Percentiles rank a stretch among this genome's conserved stretches.
These are phyloP conservation scores for Emergomyces pasteurianus DNA, from an alignment of 2,329 filamentous ascomycete species.

Conservation along the genomic window DNA sequence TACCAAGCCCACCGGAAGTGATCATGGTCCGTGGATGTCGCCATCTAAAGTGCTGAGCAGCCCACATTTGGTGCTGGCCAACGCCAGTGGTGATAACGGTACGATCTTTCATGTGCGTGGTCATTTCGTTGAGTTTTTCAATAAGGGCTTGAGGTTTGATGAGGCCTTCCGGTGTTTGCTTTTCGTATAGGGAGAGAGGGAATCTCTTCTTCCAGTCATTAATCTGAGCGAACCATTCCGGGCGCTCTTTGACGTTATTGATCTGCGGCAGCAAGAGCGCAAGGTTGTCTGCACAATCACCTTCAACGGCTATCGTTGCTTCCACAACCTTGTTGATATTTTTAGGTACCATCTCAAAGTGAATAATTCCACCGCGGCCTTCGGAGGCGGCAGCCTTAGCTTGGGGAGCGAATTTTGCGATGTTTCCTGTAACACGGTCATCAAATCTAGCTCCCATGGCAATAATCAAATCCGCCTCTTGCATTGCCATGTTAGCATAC, in stretches of 20 bases:
- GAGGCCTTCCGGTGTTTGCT: conserved; percentile 57
- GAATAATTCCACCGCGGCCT: conserved; percentile 82
- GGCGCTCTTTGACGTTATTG: conserved; percentile 51
- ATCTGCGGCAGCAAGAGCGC: conserved; percentile 61
- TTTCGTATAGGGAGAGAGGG: conserved; percentile 73
- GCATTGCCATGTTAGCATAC: conserved; percentile 97
- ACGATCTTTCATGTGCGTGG: conserved; percentile 63
- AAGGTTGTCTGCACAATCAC: conserved; percentile 75
- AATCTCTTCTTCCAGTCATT: conserved; percentile 82
- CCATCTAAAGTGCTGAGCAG: conserved; percentile 94
- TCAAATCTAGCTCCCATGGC: conserved; percentile 90
- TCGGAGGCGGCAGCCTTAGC: conserved; percentile 76
- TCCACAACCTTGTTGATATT: conserved; percentile 99
- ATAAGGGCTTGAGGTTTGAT: conserved; percentile 96
- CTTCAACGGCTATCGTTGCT: conserved; percentile 88
- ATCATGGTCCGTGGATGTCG: conserved; percentile 84
- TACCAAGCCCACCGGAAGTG: conserved; percentile 88
- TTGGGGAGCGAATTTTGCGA: conserved; percentile 77
- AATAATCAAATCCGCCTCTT: conserved; percentile 91
- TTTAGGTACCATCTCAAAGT: conserved; percentile 98
- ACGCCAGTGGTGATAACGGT: conserved; percentile 90
- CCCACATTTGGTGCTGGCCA: conserved; percentile 98
- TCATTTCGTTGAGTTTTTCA: conserved; percentile 77
- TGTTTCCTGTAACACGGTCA: conserved; percentile 76
- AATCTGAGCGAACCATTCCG: conserved; percentile 84